phyloP scores from a whole-genome alignment of 2,329 filamentous ascomycete species.

The Cladosporium sp. region DNA sequence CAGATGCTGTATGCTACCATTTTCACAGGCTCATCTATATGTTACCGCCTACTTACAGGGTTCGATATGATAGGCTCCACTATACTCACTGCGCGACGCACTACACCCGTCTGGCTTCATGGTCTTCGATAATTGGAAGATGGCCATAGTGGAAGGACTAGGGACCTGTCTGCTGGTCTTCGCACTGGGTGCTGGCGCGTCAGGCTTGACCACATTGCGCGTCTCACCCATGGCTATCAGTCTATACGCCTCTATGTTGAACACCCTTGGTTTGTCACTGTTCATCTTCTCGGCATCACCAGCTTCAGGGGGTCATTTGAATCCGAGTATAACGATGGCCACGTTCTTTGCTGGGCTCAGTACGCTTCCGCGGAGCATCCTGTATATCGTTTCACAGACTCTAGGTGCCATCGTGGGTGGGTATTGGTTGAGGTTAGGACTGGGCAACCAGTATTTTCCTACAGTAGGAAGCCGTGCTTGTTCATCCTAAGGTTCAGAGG shows the following conservation, averaged over 20 bases:
- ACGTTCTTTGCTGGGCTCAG: conserved; percentile 50
- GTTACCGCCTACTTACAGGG: background rate
- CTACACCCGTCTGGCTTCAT: conserved; percentile 21
- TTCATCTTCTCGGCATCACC: conserved; percentile 50
- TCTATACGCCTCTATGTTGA: conserved; percentile 16
- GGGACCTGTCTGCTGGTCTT: conserved; percentile 23
- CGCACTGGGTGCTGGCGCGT: conserved; percentile 19
- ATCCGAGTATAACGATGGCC: conserved; percentile 51
- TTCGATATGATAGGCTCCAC: conserved; percentile 14
- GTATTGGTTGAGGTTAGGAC: conserved; percentile 21
- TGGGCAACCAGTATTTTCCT: conserved; percentile 19
- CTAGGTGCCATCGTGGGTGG: conserved; percentile 34
- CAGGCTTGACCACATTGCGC: conserved; percentile 15
- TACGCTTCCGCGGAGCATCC: conserved; percentile 44
- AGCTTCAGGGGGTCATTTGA: conserved; percentile 50
- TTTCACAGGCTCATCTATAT: background rate
- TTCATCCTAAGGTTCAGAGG: background rate
- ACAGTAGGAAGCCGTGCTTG: background rate
- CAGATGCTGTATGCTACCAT: conserved; percentile 25
- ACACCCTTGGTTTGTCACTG: conserved; percentile 33
- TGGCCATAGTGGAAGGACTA: conserved; percentile 22
- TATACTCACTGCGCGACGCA: conserved; percentile 14
- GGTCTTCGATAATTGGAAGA: conserved; percentile 19
- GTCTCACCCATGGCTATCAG: conserved; percentile 12
- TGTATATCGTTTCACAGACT: conserved; percentile 47